Evolutionary conservation across 495 filamentous ascomycete genomes (phyloP).

Genomic region (Echria macrotheca): DNA sequence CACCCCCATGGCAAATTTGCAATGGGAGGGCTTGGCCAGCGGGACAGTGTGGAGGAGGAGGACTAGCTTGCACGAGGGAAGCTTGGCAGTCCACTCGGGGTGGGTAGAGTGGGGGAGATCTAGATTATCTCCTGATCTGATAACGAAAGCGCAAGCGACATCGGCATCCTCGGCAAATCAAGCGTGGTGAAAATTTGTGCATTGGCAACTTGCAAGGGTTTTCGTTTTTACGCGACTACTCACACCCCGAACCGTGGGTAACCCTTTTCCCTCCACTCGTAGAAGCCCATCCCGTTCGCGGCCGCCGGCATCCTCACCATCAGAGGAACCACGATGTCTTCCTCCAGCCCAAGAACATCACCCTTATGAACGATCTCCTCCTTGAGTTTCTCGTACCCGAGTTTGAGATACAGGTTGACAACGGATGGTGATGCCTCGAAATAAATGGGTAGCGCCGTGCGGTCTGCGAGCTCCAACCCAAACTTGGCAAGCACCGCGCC

Average conservation of each 20-base stretch:
- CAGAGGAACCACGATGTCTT: constrained; percentile 25
- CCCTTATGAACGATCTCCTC: constrained; percentile 30
- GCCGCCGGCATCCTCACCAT: constrained; percentile 26
- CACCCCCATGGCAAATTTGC: too few relatives aligned
- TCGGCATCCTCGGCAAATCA: too few relatives aligned
- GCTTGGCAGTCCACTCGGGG: too few relatives aligned
- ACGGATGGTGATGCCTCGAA: constrained; percentile 28
- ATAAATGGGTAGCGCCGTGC: constrained; percentile 33
- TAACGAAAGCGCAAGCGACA: too few relatives aligned
- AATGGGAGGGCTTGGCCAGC: too few relatives aligned
- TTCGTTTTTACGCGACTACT: too few relatives aligned
- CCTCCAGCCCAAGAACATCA: constrained; percentile 20
- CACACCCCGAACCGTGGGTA: constrained; percentile 17
- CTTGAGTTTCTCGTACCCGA: constrained; percentile 24
- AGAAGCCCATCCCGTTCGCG: constrained; percentile 21
- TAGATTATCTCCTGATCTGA: too few relatives aligned
- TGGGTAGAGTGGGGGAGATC: too few relatives aligned
- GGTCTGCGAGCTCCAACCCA: constrained; percentile 38
- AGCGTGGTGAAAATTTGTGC: too few relatives aligned
- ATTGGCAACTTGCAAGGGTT: too few relatives aligned
- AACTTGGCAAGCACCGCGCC: constrained; percentile 36
- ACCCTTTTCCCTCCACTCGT: constrained; percentile 24
- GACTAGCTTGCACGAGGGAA: too few relatives aligned
- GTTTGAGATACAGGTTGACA: constrained; percentile 23
- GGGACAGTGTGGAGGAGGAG: too few relatives aligned